Conservation (phyloP, 129 eudicot species). For the Centaurea solstitialis region DNA sequence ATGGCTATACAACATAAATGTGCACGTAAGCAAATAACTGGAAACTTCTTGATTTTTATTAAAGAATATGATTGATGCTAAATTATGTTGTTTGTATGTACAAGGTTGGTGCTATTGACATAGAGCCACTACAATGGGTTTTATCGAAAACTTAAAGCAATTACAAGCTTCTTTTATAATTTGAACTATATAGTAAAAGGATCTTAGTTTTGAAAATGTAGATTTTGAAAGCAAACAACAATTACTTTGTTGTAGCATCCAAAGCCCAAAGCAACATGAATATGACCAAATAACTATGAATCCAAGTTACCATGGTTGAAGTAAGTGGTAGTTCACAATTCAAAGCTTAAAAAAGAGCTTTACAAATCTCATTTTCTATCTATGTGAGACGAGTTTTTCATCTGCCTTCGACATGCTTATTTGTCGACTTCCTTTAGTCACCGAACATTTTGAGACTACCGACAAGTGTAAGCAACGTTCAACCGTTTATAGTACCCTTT, state of each 20-base stretch:
- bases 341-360: too few species aligned
- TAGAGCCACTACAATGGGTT: neutral
- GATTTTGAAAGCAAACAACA: neutral
- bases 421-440: neutral
- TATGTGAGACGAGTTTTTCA: too few species aligned
- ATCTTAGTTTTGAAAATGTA: too few species aligned
- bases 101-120: neutral
- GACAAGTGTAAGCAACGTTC: neutral
- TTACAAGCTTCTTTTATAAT: neutral
- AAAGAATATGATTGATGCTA: neutral
- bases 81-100: neutral
- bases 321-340: too few species aligned
- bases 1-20: neutral
- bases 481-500: too few species aligned
- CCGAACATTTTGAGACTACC: neutral
- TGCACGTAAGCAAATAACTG: neutral
- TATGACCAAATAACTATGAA: too few species aligned
- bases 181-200: neutral
- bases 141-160: neutral
- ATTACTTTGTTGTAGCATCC: too few species aligned
- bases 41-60: neutral
- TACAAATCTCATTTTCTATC: too few species aligned
- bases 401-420: neutral
- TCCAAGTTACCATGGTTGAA: too few species aligned
- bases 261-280: too few species aligned